These are phyloP conservation scores for Colletotrichum sp. DNA, from an alignment of 2,329 filamentous ascomycete species.

Conservation along the genomic window DNA sequence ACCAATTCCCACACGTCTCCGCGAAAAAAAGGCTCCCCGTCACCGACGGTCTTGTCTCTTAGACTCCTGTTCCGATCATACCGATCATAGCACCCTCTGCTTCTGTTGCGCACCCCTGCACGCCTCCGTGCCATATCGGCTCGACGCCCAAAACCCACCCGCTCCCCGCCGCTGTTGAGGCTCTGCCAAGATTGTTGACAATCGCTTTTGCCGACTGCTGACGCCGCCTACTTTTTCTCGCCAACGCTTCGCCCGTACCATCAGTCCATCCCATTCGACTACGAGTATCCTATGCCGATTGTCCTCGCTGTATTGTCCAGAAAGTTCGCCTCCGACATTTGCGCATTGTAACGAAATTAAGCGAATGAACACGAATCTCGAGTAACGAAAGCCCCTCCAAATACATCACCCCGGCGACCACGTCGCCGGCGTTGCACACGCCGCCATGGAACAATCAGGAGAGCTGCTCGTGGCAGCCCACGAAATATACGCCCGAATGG, in stretches of 20 bases:
- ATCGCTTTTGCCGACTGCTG: not conserved
- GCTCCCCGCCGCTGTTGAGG: not conserved
- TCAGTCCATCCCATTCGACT: not conserved
- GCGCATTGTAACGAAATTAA: not conserved
- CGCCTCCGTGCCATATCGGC: not conserved
- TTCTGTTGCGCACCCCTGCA: not conserved
- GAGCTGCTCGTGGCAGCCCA: conserved; percentile 14
- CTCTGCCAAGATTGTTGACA: conserved; percentile 19
- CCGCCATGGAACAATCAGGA: conserved; percentile 14
- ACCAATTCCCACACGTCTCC: not conserved
- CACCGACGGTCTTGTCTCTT: not conserved
- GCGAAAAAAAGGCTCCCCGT: not conserved
- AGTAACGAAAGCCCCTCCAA: not conserved
- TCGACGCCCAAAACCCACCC: not conserved
- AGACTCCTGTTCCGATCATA: not conserved
- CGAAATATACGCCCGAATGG: conserved; percentile 19
- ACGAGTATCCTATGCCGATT: not conserved
- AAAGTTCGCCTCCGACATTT: not conserved
- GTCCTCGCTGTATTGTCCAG: not conserved
- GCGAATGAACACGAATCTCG: conserved; percentile 10
- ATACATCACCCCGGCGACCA: conserved; percentile 15
- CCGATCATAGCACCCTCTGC: not conserved
- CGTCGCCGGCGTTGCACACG: not conserved
- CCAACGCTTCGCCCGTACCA: not conserved
- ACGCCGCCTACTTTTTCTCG: not conserved